phyloP scores from a whole-genome alignment of 2,329 filamentous ascomycete species.

The Alternaria ethzedia region DNA sequence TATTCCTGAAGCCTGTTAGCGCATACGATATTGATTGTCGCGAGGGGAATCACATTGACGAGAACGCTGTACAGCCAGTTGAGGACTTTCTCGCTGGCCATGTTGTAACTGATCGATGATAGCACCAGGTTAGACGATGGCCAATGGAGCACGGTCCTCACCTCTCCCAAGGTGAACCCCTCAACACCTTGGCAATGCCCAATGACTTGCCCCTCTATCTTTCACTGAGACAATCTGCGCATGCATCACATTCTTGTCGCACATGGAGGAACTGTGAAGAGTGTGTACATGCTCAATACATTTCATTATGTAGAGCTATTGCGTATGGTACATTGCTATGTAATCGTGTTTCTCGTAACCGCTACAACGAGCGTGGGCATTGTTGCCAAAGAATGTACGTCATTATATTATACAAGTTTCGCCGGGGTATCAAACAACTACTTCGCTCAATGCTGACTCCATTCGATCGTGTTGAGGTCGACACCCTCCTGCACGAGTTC shows the following conservation, averaged over 20 bases:
- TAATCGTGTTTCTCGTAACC: conserved; percentile 25
- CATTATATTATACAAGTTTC: conserved; percentile 33
- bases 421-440: conserved; percentile 18
- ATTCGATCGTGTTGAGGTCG: conserved; percentile 94
- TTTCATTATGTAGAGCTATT: conserved; percentile 11
- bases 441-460: conserved; percentile 83
- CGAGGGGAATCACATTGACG: conserved; percentile 52
- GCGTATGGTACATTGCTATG: conserved; percentile 22
- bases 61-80: conserved; percentile 96
- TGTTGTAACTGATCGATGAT: conserved; percentile 54
- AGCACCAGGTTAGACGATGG: conserved; percentile 7
- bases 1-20: conserved; percentile 71
- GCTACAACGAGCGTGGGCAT: conserved; percentile 34
- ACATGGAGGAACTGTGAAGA: background rate
- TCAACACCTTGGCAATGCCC: conserved; percentile 30
- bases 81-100: conserved; percentile 86
- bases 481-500: conserved; percentile 97
- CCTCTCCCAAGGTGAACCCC: conserved; percentile 6
- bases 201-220: background rate
- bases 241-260: background rate
- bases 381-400: conserved; percentile 12
- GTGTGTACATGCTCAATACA: conserved; percentile 3
- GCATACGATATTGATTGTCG: background rate
- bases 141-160: background rate
- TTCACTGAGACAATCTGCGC: background rate